Base-by-base conservation (phyloP, 768 basidiomycete genomes). In the Russula griseocarnosa region DNA sequence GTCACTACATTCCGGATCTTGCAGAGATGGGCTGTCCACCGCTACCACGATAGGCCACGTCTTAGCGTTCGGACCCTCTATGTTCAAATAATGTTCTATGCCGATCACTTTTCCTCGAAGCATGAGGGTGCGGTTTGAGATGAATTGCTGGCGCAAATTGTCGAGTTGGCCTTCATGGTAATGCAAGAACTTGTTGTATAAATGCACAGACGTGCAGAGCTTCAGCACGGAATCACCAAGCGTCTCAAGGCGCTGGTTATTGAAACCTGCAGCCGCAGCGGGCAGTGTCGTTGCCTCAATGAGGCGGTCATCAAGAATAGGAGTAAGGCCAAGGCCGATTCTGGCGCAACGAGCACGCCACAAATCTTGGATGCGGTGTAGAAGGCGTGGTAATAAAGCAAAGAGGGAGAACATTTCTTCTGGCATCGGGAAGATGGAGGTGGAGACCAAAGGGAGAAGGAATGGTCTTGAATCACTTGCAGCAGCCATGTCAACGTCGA, bases 201-300 rank as follows among this genome's bases (percentile, higher is more conserved):
- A 75, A 70, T 93, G 83, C 3, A 92, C 84, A 24, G 87, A 88
- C 4, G 85, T 85, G 55, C 85, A 83, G 28, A 94, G 74, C 70
- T 93, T 87, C 49, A 93, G 78, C 1, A 93, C 90, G 0, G 87
- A 83, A 70, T 96, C 94, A 10, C 94, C 94, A 8, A 95, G 77
- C 0, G 92, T 94, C 73, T 96, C 94, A 60, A 95, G 73, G 0
- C 90, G 84, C 70, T 96, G 91, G 66, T 94, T 95, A 73, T 81
- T 90, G 75, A 83, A 92, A 10, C 82, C 81, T 8, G 83, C 80
- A 38, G 70, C 71, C 7, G 87, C 81, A 40, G 79, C 79, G 1
- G 93, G 94, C 13, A 92, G 76, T 1, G 90, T 92, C 26, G 90
- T 79, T 6, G 90, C 90, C 70, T 93, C 86, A 2, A 86, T 78